Evolutionary conservation across 1,284 basidiomycete species (phyloP).

Genomic region (Naganishia sp.): DNA sequence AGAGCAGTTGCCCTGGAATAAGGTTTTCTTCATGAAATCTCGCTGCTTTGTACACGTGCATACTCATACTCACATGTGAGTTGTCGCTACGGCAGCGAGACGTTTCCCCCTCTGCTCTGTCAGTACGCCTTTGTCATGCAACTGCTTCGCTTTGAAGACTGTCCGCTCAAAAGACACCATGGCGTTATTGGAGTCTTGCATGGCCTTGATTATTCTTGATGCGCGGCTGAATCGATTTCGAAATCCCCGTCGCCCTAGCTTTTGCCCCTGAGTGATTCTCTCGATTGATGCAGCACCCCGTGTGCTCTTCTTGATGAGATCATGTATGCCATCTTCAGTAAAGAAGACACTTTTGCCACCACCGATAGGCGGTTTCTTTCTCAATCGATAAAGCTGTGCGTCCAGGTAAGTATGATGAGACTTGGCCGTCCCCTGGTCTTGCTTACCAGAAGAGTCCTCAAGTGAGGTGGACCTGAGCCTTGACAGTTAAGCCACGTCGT

Average conservation of each 20-base stretch:
- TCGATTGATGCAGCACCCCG: background rate
- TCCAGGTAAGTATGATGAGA: background rate
- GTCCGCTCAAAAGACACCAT: background rate
- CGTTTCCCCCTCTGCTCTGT: too few relatives aligned
- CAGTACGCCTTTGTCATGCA: too few relatives aligned
- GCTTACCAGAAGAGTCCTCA: conserved; percentile 9
- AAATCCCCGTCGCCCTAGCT: background rate
- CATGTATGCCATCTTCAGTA: too few relatives aligned
- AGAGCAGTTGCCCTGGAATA: too few relatives aligned
- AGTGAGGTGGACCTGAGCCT: background rate
- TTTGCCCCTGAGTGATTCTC: background rate
- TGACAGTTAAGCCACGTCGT: conserved; percentile 1
- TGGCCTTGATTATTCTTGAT: too few relatives aligned
- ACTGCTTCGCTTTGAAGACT: too few relatives aligned
- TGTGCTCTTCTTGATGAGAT: background rate
- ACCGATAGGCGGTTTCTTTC: background rate
- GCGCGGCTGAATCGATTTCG: too few relatives aligned
- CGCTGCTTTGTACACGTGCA: too few relatives aligned
- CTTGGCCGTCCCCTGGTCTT: too few relatives aligned
- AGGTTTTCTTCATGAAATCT: too few relatives aligned
- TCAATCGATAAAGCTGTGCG: conserved; percentile 16
- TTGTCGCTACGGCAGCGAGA: too few relatives aligned
- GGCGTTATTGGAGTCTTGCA: background rate
- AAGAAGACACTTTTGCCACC: background rate
- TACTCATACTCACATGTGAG: too few relatives aligned